Conservation (phyloP, 2,329 filamentous ascomycete genomes). For the Talaromyces sp. region DNA sequence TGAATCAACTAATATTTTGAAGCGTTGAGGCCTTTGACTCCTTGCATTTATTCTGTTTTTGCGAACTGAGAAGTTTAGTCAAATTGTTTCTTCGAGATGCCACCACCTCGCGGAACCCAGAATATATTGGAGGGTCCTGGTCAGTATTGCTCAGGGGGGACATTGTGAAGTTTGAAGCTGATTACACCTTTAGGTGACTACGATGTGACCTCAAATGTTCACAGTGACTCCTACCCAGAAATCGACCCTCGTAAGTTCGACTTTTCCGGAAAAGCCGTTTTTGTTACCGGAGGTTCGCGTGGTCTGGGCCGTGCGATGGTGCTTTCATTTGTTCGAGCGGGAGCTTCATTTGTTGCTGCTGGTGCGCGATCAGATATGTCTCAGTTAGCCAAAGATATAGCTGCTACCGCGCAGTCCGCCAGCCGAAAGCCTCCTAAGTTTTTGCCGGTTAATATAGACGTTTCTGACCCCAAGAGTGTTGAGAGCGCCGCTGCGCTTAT, state of each 20-base stretch:
- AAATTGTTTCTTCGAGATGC: background rate
- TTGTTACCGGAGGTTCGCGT: slow-evolving; percentile 56
- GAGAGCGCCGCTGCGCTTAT: slow-evolving; percentile 33
- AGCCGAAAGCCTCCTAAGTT: slow-evolving; percentile 33
- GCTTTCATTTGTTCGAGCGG: slow-evolving; percentile 53
- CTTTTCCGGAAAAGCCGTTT: slow-evolving; percentile 42
- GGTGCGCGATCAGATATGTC: slow-evolving; percentile 51
- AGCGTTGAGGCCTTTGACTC: too few species aligned
- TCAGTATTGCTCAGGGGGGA: background rate
- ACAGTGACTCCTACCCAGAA: slow-evolving; percentile 52
- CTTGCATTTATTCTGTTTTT: too few species aligned
- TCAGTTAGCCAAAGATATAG: slow-evolving; percentile 36
- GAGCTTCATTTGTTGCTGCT: slow-evolving; percentile 51
- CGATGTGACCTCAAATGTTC: slow-evolving; percentile 30
- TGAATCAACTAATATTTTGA: background rate
- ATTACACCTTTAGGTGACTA: slow-evolving; percentile 12
- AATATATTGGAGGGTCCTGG: slow-evolving; percentile 12
- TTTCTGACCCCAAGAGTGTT: slow-evolving; percentile 39
- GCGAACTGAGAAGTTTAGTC: too few species aligned
- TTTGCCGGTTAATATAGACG: slow-evolving; percentile 43
- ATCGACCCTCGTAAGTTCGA: slow-evolving; percentile 45
- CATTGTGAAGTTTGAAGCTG: background rate
- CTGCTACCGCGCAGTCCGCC: slow-evolving; percentile 33
- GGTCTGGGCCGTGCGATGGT: slow-evolving; percentile 55
- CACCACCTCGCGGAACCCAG: slow-evolving; percentile 8